Conservation (phyloP, 192 early-diverging fungal genomes). For the Backusella macrospora region DNA sequence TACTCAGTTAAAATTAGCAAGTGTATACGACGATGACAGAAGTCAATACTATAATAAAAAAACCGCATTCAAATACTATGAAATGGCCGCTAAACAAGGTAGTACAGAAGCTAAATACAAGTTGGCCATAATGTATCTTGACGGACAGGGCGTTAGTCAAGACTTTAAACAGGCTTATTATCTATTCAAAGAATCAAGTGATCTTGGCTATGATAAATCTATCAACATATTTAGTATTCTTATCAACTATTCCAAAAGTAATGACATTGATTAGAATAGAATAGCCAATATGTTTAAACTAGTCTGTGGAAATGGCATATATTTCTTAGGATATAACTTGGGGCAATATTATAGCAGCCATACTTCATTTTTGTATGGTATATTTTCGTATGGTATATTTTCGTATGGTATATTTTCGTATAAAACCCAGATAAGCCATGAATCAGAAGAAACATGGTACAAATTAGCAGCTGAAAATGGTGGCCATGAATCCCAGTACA, state of each 20-base stretch:
- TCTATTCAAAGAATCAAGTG: background rate
- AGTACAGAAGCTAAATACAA: background rate
- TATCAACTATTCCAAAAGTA: background rate
- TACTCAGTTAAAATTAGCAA: background rate
- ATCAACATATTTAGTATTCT: background rate
- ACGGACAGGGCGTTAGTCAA: conserved; percentile 30
- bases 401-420: no score
- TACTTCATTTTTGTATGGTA: no score
- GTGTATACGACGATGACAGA: background rate
- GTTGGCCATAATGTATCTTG: background rate
- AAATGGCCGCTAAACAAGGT: conserved; percentile 6
- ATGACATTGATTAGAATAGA: background rate
- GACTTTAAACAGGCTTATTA: background rate
- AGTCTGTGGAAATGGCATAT: background rate
- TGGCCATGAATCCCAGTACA: conserved; percentile 24
- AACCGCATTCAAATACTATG: conserved; percentile 25
- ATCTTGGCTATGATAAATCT: background rate
- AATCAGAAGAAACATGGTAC: background rate
- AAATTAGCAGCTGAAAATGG: conserved; percentile 18
- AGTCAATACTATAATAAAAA: conserved; percentile 11
- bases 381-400: no score
- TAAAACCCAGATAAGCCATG: no score
- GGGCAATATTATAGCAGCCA: background rate
- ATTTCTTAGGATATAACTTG: background rate
- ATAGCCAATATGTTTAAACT: background rate